Conservation (phyloP, 2,329 filamentous ascomycete genomes). For the Pseudofabraea citricarpa region DNA sequence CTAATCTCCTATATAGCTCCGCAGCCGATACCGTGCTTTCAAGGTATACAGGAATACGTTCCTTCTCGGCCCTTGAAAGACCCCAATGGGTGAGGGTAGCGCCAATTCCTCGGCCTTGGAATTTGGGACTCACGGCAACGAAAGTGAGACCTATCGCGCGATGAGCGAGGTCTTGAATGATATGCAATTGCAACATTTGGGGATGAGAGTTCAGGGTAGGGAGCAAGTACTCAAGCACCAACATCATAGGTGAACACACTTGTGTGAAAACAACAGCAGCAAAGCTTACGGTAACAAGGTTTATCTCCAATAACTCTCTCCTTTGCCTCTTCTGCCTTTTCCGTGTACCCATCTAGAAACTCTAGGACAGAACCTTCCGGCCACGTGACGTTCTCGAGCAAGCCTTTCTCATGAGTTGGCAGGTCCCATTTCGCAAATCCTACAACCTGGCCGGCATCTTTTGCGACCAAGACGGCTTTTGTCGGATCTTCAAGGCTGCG, state of each 20-base stretch:
- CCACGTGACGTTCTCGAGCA: constrained; percentile 10
- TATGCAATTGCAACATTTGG: not conserved
- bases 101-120: constrained; percentile 18
- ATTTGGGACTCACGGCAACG: constrained; percentile 18
- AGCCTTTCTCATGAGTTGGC: constrained; percentile 7
- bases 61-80: constrained; percentile 12
- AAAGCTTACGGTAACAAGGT: constrained; percentile 22
- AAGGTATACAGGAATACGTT: constrained; percentile 19
- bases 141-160: constrained; percentile 19
- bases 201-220: not conserved
- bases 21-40: constrained; percentile 20
- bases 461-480: constrained; percentile 18
- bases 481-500: constrained; percentile 5
- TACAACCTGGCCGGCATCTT: constrained; percentile 13
- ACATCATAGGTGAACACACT: too few species aligned
- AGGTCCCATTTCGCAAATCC: constrained; percentile 26
- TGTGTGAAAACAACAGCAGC: not conserved
- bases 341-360: constrained; percentile 16
- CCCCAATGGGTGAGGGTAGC: constrained; percentile 22
- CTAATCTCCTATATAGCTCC: constrained; percentile 17
- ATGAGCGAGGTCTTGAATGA: constrained; percentile 1
- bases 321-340: constrained; percentile 15
- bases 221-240: too few species aligned
- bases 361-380: constrained; percentile 13
- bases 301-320: constrained; percentile 14